Evolutionary conservation across 495 filamentous ascomycete genomes (phyloP).

Genomic region (Talaromyces trachyspermus): DNA sequence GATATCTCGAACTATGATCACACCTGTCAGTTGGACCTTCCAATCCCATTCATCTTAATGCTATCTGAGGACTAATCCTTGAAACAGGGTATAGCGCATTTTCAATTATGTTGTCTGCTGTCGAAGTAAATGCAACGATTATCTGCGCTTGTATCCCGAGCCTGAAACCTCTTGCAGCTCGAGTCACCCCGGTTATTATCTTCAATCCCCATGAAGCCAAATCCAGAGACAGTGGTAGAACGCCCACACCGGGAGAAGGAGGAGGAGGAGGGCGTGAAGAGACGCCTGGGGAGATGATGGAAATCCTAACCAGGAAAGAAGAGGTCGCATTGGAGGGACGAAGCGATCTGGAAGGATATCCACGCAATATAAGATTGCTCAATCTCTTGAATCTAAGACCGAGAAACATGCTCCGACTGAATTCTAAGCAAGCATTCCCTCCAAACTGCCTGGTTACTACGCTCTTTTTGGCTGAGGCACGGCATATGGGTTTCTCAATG

Average conservation of each 20-base stretch:
- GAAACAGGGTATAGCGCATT: slow-evolving; percentile 54
- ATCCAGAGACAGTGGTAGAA: slow-evolving; percentile 14
- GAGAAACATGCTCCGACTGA: slow-evolving; percentile 54
- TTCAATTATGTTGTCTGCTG: slow-evolving; percentile 71
- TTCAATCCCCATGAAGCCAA: slow-evolving; percentile 41
- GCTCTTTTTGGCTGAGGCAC: slow-evolving; percentile 69
- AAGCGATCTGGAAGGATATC: slow-evolving; percentile 4
- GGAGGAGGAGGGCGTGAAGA: background rate
- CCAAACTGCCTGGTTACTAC: slow-evolving; percentile 47
- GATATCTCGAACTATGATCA: slow-evolving; percentile 23
- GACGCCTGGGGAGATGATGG: slow-evolving; percentile 3
- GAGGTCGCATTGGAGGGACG: background rate
- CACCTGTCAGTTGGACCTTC: slow-evolving; percentile 21
- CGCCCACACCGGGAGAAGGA: background rate
- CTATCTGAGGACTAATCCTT: background rate
- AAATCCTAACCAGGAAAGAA: background rate
- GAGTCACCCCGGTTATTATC: background rate
- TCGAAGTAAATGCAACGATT: too few relatives aligned
- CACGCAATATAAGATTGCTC: slow-evolving; percentile 28
- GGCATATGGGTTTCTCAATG: slow-evolving; percentile 59
- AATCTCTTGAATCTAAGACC: slow-evolving; percentile 51
- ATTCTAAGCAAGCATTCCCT: slow-evolving; percentile 29
- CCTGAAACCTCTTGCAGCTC: background rate
- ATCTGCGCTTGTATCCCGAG: background rate
- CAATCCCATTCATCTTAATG: background rate